phyloP scores from a whole-genome alignment of 2,329 filamentous ascomycete species.

The Hypoxylon sp. region DNA sequence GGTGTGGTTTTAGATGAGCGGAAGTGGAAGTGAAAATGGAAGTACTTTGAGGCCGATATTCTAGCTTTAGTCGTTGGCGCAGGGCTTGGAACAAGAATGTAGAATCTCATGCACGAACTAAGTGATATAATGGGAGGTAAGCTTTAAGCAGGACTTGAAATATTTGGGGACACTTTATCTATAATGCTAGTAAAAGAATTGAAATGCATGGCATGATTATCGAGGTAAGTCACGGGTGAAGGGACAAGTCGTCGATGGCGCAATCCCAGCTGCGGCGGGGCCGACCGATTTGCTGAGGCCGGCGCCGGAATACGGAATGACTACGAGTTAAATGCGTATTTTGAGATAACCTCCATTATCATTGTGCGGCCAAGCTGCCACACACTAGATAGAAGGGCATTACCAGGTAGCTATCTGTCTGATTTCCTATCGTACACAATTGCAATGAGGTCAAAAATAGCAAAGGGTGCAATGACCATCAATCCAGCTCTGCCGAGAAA shows the following conservation, averaged over 20 bases:
- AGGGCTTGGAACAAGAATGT: constrained; percentile 22
- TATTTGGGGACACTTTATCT: background rate
- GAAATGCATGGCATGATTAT: constrained; percentile 26
- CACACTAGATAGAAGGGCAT: background rate
- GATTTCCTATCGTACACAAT: background rate
- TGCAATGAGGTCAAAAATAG: background rate
- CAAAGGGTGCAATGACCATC: background rate
- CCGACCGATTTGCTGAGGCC: constrained; percentile 27
- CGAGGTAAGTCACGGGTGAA: constrained; percentile 18
- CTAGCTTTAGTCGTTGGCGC: background rate
- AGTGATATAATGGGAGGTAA: background rate
- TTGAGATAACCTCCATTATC: background rate
- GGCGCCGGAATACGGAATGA: constrained; percentile 21
- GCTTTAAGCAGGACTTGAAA: background rate
- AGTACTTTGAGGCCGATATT: background rate
- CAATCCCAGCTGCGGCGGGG: constrained; percentile 33
- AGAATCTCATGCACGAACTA: constrained; percentile 1
- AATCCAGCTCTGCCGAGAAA: background rate
- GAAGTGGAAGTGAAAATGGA: too few species aligned
- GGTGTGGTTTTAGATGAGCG: background rate
- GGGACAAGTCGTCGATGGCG: constrained; percentile 33
- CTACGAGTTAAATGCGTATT: background rate
- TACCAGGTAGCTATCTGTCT: background rate
- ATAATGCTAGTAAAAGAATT: constrained; percentile 3
- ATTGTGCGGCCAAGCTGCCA: constrained; percentile 3